Base-by-base conservation (phyloP, 305 asterid species). In the Rubia occidens region DNA sequence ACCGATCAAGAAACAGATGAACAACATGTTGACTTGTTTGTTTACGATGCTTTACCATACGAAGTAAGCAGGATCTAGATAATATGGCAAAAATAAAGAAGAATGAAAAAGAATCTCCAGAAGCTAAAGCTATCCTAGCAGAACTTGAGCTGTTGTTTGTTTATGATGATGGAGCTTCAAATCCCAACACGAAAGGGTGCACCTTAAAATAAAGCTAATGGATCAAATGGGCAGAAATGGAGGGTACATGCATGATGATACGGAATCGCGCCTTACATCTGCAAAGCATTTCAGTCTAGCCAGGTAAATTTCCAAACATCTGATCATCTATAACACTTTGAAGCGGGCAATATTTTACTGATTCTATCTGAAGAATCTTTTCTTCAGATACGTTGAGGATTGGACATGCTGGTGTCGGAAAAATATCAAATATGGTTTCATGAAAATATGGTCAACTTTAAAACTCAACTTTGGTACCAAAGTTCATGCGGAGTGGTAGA, bases 401-500 rank as follows among this genome's bases (percentile, higher is more conserved):
- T 76, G 73, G 0, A 78, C 70, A 53, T 85, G 93, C 24, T 1
- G 24, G 24, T 24, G 24, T 24, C 24, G 1, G 24, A 24, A 24
- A 24, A 1, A 24, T 24, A 24, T 24, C 24, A 24, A 24, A 24
- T 24, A 24, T 24, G 24, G 24, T 24, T 24, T 24, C 24, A 24
- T 24, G 24, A 24, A 24, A 24, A 24, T 24, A 24, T 24, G 24
- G 24, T 32, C 43, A 77, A 66, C 60, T 20, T 26, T 51, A 55
- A 55, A 40, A 71, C 40, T 43, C 72, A 60, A 71, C 26, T 71
- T 67, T 54, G 17, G 77, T 72, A 69, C 65, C 86, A 92, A 96
- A 92, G 77, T 92, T 90, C 81, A 92, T 92, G 98, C 97, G 85
- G 82, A 88, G 98, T 82, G 96, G 98, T 60, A 83, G 97, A 78